Conservation (phyloP, 345 rosid genomes). For the Dimocarpus longan region DNA sequence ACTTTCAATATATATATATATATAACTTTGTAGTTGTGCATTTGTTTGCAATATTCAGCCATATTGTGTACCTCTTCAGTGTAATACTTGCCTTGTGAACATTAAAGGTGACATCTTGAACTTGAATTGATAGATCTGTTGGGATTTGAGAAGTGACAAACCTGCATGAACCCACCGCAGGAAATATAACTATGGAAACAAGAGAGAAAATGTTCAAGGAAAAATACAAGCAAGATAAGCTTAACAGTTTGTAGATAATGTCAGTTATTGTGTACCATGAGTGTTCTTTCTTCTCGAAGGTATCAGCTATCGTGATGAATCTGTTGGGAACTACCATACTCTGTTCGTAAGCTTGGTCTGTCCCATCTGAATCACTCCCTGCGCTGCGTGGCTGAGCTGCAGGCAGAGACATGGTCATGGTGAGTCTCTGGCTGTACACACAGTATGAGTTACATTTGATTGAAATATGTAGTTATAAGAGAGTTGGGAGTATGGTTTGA, state of each 20-base stretch:
- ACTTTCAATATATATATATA: background rate
- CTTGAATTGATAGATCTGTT: conserved; percentile 66
- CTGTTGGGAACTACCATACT: conserved; percentile 56
- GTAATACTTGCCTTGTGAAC: conserved; percentile 68
- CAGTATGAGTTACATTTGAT: background rate
- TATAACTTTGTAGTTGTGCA: background rate
- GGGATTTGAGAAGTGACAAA: conserved; percentile 61
- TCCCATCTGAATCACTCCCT: conserved; percentile 32
- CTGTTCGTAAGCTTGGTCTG: conserved; percentile 37
- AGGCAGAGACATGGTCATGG: conserved; percentile 35
- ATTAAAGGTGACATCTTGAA: conserved; percentile 58
- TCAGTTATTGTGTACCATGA: conserved; percentile 47
- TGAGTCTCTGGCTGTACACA: background rate
- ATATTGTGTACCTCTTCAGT: conserved; percentile 1
- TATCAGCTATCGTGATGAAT: conserved; percentile 40
- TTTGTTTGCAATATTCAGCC: background rate
- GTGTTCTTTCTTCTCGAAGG: conserved; percentile 53
- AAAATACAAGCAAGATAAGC: background rate
- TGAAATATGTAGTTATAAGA: conserved; percentile 13
- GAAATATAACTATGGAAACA: conserved; percentile 3
- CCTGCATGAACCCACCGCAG: conserved; percentile 47
- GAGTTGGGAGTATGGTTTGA: conserved; percentile 28
- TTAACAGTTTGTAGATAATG: background rate
- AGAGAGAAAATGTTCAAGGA: background rate
- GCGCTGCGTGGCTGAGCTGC: conserved; percentile 33